phyloP scores from a whole-genome alignment of 495 filamentous ascomycete genomes.

The Pyrenula massariospora region DNA sequence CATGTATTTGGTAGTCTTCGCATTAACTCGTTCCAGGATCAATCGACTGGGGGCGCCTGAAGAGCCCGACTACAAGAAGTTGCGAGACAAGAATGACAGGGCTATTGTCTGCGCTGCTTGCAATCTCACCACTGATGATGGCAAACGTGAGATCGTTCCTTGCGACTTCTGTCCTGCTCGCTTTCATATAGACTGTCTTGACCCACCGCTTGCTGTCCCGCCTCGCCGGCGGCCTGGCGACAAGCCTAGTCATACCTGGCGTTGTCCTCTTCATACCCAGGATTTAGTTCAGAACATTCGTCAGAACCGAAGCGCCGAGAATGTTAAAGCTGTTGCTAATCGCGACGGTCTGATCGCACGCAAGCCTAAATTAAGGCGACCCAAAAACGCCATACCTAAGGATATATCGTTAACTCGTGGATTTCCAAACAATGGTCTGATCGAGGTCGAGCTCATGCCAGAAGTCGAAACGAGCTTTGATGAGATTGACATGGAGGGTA shows the following conservation, averaged over 20 bases:
- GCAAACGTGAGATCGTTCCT: conserved; percentile 53
- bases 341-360: conserved; percentile 9
- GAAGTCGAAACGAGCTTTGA: conserved; percentile 41
- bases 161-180: conserved; percentile 70
- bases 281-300: conserved; percentile 31
- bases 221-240: conserved; percentile 36
- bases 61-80: conserved; percentile 50
- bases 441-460: conserved; percentile 59
- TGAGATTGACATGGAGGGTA: conserved; percentile 38
- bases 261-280: conserved; percentile 78
- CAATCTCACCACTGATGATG: conserved; percentile 37
- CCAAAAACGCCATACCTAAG: conserved; percentile 36
- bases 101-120: conserved; percentile 62
- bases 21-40: conserved; percentile 18
- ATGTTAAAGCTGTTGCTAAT: conserved; percentile 32
- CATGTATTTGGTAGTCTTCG: conserved; percentile 1
- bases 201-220: conserved; percentile 69
- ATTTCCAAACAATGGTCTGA: conserved; percentile 60
- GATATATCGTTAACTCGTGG: conserved; percentile 40
- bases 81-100: conserved; percentile 56
- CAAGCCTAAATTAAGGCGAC: conserved; percentile 40
- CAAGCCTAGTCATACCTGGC: conserved; percentile 56
- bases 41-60: conserved; percentile 47
- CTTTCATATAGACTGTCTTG: conserved; percentile 88
- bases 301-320: conserved; percentile 7